phyloP scores from a whole-genome alignment of 768 basidiomycete genomes.

The Gloeopeniophorella convolvens region DNA sequence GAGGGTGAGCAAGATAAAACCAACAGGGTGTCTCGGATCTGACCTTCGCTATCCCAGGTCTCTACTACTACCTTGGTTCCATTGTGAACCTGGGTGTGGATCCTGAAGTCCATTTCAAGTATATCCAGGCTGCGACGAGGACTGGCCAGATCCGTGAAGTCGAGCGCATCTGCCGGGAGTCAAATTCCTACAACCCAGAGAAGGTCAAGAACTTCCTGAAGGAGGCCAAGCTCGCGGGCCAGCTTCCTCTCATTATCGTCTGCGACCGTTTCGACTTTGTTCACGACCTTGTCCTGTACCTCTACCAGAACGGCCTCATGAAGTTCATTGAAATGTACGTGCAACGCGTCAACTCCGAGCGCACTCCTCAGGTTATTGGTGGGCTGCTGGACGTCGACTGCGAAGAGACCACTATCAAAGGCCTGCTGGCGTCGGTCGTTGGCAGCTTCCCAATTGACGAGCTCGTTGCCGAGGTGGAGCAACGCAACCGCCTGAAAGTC shows the following conservation, averaged over 20 bases:
- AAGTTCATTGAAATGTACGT: slow-evolving; percentile 99
- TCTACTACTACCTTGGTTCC: slow-evolving; percentile 98
- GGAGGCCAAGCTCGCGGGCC: slow-evolving; percentile 92
- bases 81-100: slow-evolving; percentile 96
- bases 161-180: slow-evolving; percentile 95
- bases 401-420: slow-evolving; percentile 92
- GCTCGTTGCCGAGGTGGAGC: slow-evolving; percentile 97
- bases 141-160: slow-evolving; percentile 98
- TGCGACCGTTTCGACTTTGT: slow-evolving; percentile 99
- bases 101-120: slow-evolving; percentile 98
- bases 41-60: slow-evolving; percentile 38
- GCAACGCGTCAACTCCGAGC: slow-evolving; percentile 91
- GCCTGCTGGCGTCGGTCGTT: slow-evolving; percentile 82
- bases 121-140: slow-evolving; percentile 95
- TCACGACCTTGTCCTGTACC: slow-evolving; percentile 94
- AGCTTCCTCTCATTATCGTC: slow-evolving; percentile 97
- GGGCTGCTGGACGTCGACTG: slow-evolving; percentile 96
- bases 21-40: background rate
- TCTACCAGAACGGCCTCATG: slow-evolving; percentile 93
- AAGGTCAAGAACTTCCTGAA: slow-evolving; percentile 99
- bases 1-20: slow-evolving; percentile 58
- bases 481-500: slow-evolving; percentile 90
- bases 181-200: slow-evolving; percentile 95
- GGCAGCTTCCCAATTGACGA: slow-evolving; percentile 98
- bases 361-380: slow-evolving; percentile 94